A percentile compares a stretch with the other conserved stretches of the same genome.
These are phyloP conservation scores for Lactarius indigo DNA, from an alignment of 768 basidiomycete species.

Conservation along the genomic window DNA sequence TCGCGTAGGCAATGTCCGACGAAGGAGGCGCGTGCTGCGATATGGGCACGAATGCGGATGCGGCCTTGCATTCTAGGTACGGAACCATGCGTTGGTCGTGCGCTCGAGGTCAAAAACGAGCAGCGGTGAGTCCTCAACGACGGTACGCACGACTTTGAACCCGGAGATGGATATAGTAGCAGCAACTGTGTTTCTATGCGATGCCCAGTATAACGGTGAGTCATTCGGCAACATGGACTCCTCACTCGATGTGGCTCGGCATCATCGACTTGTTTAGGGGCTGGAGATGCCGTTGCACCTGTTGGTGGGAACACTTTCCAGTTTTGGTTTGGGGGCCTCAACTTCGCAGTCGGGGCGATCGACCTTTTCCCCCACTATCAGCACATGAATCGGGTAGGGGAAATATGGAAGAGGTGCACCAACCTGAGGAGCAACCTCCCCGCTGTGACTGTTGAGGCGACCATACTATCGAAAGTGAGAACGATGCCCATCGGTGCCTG, in stretches of 20 bases:
- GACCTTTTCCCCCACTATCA: background rate
- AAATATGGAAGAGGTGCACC: no score
- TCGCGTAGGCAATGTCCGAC: slow-evolving; percentile 23
- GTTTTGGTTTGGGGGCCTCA: slow-evolving; percentile 8
- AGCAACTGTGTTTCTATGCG: background rate
- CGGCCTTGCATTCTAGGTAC: background rate
- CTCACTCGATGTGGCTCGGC: slow-evolving; percentile 3
- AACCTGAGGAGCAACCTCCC: slow-evolving; percentile 74
- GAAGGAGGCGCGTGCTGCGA: background rate
- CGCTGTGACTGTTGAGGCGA: slow-evolving; percentile 44
- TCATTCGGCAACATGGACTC: background rate
- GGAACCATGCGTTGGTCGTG: slow-evolving; percentile 5
- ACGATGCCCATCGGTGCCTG: slow-evolving; percentile 76
- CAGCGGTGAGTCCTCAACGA: background rate
- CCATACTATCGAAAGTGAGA: slow-evolving; percentile 68
- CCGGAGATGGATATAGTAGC: background rate
- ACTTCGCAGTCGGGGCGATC: slow-evolving; percentile 21
- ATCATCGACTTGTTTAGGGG: background rate
- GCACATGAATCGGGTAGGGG: background rate
- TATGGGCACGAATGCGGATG: no score
- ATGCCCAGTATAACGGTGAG: background rate
- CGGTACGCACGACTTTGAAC: slow-evolving; percentile 20
- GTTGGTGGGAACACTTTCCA: background rate
- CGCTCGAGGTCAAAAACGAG: slow-evolving; percentile 16
- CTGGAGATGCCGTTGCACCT: background rate